Percentiles rank a stretch among this genome's conserved stretches.
Evolutionary conservation across 805 yeast species (phyloP).

Genomic region (Teunomyces barrocoloradensis): DNA sequence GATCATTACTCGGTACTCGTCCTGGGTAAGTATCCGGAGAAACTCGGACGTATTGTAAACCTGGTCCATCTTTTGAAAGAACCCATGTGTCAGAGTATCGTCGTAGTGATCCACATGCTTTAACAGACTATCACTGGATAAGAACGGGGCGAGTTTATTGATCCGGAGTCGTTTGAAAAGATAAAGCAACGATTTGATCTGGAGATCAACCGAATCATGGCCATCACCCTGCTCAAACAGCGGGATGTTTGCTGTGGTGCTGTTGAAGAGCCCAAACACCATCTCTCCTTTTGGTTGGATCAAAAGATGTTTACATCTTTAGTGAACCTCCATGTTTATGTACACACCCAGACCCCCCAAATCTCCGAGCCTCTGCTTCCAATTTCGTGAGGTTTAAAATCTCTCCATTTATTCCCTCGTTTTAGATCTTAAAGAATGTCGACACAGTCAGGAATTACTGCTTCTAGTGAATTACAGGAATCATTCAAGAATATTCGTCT

Average conservation of each 20-base stretch:
- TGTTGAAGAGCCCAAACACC: background rate
- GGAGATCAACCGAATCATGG: constrained; percentile 57
- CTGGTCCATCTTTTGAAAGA: constrained; percentile 45
- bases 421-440: constrained; percentile 26
- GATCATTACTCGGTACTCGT: constrained; percentile 62
- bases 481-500: constrained; percentile 36
- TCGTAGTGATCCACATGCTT: constrained; percentile 13
- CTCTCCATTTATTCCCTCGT: background rate
- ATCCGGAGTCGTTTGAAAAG: constrained; percentile 53
- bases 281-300: background rate
- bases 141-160: constrained; percentile 42
- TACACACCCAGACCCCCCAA: background rate
- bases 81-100: background rate
- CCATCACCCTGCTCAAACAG: constrained; percentile 14
- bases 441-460: constrained; percentile 43
- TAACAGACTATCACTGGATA: constrained; percentile 19
- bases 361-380: too few species aligned
- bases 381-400: background rate
- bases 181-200: constrained; percentile 57
- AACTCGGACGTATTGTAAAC: constrained; percentile 52
- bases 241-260: constrained; percentile 9
- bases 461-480: constrained; percentile 40
- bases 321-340: background rate
- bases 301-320: background rate
- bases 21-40: constrained; percentile 40